Conservation (phyloP, 2,329 filamentous ascomycete species). For the Orbilia oligospora region DNA sequence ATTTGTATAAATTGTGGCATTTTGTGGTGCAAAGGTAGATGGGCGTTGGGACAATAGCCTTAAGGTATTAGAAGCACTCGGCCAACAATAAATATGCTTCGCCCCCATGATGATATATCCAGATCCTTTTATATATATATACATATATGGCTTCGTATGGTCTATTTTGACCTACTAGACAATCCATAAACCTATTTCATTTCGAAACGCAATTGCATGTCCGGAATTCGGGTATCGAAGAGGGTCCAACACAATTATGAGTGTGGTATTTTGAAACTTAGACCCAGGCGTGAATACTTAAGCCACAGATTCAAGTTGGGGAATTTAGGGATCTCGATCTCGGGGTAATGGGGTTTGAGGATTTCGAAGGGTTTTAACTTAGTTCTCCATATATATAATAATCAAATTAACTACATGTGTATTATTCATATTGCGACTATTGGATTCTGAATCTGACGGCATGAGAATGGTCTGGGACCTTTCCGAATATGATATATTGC, state of each 20-base stretch:
- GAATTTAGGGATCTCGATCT: too few relatives aligned
- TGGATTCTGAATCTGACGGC: too few relatives aligned
- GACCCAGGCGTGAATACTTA: too few relatives aligned
- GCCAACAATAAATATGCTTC: too few relatives aligned
- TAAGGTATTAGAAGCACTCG: not conserved
- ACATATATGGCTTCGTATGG: too few relatives aligned
- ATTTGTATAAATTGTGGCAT: not conserved
- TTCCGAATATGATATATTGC: not conserved
- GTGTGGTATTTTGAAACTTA: conserved; percentile 9
- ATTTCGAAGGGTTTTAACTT: too few relatives aligned
- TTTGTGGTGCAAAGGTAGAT: conserved; percentile 14
- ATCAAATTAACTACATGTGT: not conserved
- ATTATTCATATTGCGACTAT: not conserved
- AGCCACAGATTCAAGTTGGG: not conserved
- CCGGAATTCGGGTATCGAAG: not conserved
- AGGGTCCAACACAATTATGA: not conserved
- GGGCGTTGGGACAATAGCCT: not conserved
- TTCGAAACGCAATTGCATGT: too few relatives aligned
- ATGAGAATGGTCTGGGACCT: not conserved
- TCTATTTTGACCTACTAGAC: too few relatives aligned
- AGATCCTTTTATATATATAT: too few relatives aligned
- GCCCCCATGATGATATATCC: too few relatives aligned
- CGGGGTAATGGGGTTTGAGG: too few relatives aligned
- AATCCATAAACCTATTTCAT: not conserved
- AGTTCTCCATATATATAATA: not conserved